Percentiles rank a stretch among this genome's conserved stretches.
These are phyloP conservation scores for Talaromyces sp. DNA, from an alignment of 2,329 filamentous ascomycete genomes.

Conservation along the genomic window DNA sequence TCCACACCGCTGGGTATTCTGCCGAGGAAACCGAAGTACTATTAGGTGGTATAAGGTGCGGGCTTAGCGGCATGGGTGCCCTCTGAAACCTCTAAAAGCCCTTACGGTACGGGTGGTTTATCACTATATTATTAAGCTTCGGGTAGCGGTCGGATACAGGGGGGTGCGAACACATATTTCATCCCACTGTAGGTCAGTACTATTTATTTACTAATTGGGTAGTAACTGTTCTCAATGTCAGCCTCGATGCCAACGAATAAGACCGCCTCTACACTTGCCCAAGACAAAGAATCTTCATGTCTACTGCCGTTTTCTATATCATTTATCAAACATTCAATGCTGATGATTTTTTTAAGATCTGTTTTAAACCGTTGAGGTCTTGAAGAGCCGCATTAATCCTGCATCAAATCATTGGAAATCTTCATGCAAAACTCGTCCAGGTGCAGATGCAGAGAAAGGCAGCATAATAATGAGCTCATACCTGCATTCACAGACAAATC, in stretches of 20 bases:
- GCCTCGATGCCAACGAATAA: background rate
- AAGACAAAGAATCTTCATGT: too few relatives aligned
- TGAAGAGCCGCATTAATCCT: background rate
- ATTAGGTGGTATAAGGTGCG: too few relatives aligned
- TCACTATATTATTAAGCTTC: too few relatives aligned
- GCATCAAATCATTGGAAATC: background rate
- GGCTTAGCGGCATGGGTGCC: too few relatives aligned
- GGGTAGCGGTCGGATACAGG: too few relatives aligned
- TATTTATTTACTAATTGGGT: background rate
- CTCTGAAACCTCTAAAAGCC: too few relatives aligned
- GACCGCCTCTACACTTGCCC: background rate
- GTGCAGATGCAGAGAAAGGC: background rate
- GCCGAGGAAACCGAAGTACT: too few relatives aligned
- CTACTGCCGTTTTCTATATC: background rate
- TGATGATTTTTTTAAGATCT: background rate
- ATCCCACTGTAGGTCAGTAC: too few relatives aligned
- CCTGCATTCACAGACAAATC: background rate
- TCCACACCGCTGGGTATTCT: too few relatives aligned
- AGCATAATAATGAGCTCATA: background rate
- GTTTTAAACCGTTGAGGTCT: background rate
- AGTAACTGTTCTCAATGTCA: background rate
- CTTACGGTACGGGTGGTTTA: too few relatives aligned
- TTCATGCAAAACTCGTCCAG: background rate
- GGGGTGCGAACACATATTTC: too few relatives aligned
- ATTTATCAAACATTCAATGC: background rate